These are phyloP conservation scores for Lophiostoma macrostomum DNA, from an alignment of 495 filamentous ascomycete genomes.

Conservation along the genomic window DNA sequence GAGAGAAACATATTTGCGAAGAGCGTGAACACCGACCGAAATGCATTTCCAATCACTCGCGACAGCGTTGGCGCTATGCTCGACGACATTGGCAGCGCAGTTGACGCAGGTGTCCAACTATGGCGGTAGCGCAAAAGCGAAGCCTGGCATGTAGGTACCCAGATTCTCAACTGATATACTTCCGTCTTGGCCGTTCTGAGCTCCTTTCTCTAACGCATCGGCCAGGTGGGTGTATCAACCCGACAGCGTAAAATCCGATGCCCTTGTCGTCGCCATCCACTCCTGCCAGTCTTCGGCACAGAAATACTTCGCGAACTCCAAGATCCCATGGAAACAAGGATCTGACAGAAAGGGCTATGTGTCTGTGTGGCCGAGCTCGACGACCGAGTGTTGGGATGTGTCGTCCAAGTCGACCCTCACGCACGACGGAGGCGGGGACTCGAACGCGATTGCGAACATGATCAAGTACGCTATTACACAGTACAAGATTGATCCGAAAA, in stretches of 20 bases:
- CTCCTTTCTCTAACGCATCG: too few relatives aligned
- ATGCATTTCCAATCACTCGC: conserved; percentile 22
- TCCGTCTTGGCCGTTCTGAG: too few relatives aligned
- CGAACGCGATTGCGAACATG: conserved; percentile 55
- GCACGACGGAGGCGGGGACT: conserved; percentile 54
- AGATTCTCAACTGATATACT: not conserved
- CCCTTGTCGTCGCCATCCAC: conserved; percentile 38
- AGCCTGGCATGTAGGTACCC: conserved; percentile 18
- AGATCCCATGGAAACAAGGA: conserved; percentile 40
- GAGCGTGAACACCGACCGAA: not conserved
- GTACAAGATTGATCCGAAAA: conserved; percentile 48
- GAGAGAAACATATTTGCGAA: not conserved
- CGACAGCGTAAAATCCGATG: conserved; percentile 27
- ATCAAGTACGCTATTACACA: conserved; percentile 52
- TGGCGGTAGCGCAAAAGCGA: conserved; percentile 19
- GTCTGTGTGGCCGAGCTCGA: conserved; percentile 50
- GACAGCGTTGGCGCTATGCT: conserved; percentile 8
- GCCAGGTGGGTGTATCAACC: conserved; percentile 36
- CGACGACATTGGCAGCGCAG: conserved; percentile 15
- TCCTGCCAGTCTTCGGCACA: conserved; percentile 37
- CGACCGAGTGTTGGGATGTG: conserved; percentile 58
- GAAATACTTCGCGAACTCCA: conserved; percentile 35
- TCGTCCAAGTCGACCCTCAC: conserved; percentile 47
- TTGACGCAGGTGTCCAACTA: conserved; percentile 30
- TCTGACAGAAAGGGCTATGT: conserved; percentile 55